Conservation (phyloP, 2,329 filamentous ascomycete species). For the Mariannaea sp. region DNA sequence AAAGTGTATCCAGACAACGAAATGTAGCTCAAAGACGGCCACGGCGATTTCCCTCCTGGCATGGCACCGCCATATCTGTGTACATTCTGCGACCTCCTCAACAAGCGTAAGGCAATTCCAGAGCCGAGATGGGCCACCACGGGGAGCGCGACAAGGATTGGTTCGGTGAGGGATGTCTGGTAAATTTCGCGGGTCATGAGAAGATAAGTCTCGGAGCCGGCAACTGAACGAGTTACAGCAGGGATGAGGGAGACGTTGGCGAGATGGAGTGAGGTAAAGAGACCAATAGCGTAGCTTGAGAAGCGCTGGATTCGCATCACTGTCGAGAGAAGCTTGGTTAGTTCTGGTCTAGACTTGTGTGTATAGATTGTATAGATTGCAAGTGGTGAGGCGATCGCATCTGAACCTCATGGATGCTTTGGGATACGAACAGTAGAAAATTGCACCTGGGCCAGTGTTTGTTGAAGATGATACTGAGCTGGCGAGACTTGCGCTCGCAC, state of each 20-base stretch:
- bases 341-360: too few relatives aligned
- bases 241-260: constrained; percentile 83
- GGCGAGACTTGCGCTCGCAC: constrained; percentile 46
- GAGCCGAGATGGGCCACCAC: constrained; percentile 76
- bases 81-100: constrained; percentile 73
- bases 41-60: constrained; percentile 53
- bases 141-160: constrained; percentile 76
- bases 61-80: constrained; percentile 75
- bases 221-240: constrained; percentile 71
- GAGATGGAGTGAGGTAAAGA: constrained; percentile 78
- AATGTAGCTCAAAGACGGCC: constrained; percentile 74
- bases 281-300: constrained; percentile 81
- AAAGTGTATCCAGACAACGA: constrained; percentile 75
- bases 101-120: constrained; percentile 75
- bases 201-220: constrained; percentile 80
- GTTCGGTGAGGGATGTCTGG: constrained; percentile 80
- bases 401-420: background rate
- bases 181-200: constrained; percentile 92
- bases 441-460: constrained; percentile 62
- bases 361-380: too few relatives aligned
- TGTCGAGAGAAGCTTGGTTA: constrained; percentile 14
- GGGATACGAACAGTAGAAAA: constrained; percentile 71
- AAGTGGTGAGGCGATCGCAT: background rate
- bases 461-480: constrained; percentile 16
- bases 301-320: constrained; percentile 75